phyloP scores from a whole-genome alignment of 2,329 filamentous ascomycete species.

The Capronia coronata region DNA sequence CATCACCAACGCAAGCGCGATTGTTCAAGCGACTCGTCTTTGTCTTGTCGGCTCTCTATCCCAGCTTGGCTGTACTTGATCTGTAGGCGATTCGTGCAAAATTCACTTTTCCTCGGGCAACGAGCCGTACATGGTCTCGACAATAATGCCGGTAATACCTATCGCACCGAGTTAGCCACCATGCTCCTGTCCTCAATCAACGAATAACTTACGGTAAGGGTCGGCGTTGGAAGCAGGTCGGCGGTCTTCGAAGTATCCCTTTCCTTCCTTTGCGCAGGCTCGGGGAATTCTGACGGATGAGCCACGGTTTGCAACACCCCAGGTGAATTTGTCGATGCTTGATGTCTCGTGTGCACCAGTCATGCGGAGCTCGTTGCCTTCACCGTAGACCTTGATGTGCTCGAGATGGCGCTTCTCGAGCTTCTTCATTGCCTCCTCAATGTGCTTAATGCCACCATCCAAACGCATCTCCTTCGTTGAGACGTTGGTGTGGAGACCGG shows the following conservation, averaged over 20 bases:
- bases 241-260: conserved; percentile 88
- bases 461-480: conserved; percentile 81
- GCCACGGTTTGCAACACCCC: conserved; percentile 92
- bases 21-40: not conserved
- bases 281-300: conserved; percentile 89
- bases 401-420: conserved; percentile 69
- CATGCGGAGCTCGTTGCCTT: conserved; percentile 90
- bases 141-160: conserved; percentile 66
- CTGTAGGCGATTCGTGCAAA: not conserved
- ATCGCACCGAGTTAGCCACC: not conserved
- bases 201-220: conserved; percentile 55
- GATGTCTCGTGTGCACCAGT: conserved; percentile 94
- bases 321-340: conserved; percentile 85
- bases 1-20: not conserved
- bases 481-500: conserved; percentile 89
- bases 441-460: conserved; percentile 91
- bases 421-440: conserved; percentile 80
- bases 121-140: conserved; percentile 53
- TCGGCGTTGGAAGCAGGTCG: conserved; percentile 79
- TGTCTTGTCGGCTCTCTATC: not conserved
- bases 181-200: not conserved
- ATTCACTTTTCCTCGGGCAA: conserved; percentile 25
- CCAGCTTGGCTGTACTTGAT: not conserved
- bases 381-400: conserved; percentile 90
- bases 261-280: conserved; percentile 75